Conservation (phyloP, 441 rosid genomes). For the Brassica balearica region DNA sequence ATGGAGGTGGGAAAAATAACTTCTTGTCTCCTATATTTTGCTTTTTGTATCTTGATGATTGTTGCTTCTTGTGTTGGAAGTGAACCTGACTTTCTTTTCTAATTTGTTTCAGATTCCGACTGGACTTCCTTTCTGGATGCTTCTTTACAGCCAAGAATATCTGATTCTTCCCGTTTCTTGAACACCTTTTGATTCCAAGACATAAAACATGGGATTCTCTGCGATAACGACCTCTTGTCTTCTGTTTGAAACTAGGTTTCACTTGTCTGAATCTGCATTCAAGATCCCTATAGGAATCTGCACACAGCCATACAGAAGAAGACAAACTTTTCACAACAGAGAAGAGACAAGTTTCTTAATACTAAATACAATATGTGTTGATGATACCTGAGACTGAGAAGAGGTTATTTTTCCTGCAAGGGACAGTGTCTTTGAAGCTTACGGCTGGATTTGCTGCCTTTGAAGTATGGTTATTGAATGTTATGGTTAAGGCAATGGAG, state of each 20-base stretch:
- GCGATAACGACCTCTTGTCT: slow-evolving; percentile 22
- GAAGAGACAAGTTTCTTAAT: slow-evolving; percentile 54
- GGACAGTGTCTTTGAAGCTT: slow-evolving; percentile 61
- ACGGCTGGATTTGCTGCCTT: slow-evolving; percentile 58
- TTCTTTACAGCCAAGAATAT: not conserved
- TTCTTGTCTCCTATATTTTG: slow-evolving; percentile 18
- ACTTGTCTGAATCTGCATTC: slow-evolving; percentile 54
- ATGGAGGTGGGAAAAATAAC: slow-evolving; percentile 40
- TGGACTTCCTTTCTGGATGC: slow-evolving; percentile 10
- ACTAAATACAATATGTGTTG: slow-evolving; percentile 47
- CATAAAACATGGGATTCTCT: slow-evolving; percentile 23
- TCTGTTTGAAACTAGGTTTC: slow-evolving; percentile 44
- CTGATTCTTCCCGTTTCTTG: slow-evolving; percentile 26
- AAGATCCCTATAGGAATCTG: slow-evolving; percentile 71
- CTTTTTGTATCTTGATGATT: not conserved
- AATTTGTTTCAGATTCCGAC: slow-evolving; percentile 23
- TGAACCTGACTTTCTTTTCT: slow-evolving; percentile 3
- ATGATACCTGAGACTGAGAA: slow-evolving; percentile 30
- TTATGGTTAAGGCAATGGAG: slow-evolving; percentile 42
- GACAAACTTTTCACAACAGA: slow-evolving; percentile 44
- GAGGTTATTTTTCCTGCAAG: slow-evolving; percentile 63
- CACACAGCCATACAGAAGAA: slow-evolving; percentile 15
- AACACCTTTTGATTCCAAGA: slow-evolving; percentile 38
- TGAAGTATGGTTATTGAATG: slow-evolving; percentile 38
- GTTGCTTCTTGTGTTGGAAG: slow-evolving; percentile 1